These are phyloP conservation scores for Aspergillus ruber DNA, from an alignment of 2,329 filamentous ascomycete species.

Conservation along the genomic window DNA sequence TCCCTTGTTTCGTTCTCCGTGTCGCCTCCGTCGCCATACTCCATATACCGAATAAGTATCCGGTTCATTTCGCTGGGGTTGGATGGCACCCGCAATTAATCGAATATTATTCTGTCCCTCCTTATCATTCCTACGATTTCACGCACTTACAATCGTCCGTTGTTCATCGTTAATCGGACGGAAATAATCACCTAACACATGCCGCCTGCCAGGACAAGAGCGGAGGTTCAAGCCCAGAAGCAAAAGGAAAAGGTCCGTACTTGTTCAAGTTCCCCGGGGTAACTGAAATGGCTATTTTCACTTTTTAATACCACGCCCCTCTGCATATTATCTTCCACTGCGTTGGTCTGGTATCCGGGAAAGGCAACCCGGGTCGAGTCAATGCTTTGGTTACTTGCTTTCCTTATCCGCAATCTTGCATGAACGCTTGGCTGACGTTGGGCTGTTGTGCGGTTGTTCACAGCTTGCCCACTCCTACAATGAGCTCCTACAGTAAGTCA, in stretches of 20 bases:
- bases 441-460: conserved; percentile 6
- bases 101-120: conserved; percentile 2
- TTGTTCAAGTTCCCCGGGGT: not conserved
- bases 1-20: conserved; percentile 7
- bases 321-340: too few species aligned
- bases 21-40: conserved; percentile 5
- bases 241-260: conserved; percentile 52
- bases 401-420: not conserved
- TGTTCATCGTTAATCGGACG: conserved; percentile 8
- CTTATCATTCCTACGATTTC: too few species aligned
- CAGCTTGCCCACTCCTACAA: conserved; percentile 96
- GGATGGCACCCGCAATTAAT: conserved; percentile 14
- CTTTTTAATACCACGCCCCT: too few species aligned
- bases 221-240: conserved; percentile 53
- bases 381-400: not conserved
- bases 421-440: conserved; percentile 13
- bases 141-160: not conserved
- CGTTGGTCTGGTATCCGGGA: too few species aligned
- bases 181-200: conserved; percentile 32
- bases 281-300: not conserved
- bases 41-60: not conserved
- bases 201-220: conserved; percentile 37
- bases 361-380: not conserved
- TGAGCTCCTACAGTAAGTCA: conserved; percentile 80
- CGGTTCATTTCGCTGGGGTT: conserved; percentile 7